These are phyloP conservation scores for Trametes pubescens DNA, from an alignment of 1,284 basidiomycete species.

Conservation along the genomic window DNA sequence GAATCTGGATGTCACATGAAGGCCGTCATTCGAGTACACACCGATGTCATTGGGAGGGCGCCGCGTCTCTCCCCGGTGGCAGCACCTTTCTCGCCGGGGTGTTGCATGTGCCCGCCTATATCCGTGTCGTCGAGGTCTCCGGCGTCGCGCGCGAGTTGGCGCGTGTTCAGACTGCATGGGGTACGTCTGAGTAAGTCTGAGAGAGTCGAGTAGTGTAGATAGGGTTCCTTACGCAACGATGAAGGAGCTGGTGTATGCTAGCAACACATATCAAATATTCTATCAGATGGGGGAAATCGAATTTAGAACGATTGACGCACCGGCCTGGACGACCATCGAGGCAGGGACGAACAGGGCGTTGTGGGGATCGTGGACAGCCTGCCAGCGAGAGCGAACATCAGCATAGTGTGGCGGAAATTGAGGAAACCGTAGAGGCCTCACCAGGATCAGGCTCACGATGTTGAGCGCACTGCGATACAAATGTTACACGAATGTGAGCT, in stretches of 20 bases:
- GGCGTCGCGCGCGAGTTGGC: neutral
- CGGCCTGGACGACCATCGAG: slow-evolving; percentile 2
- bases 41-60: neutral
- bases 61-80: neutral
- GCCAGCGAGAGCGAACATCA: neutral
- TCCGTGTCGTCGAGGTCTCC: slow-evolving; percentile 7
- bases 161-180: slow-evolving; percentile 10
- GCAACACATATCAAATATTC: neutral
- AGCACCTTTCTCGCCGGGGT: neutral
- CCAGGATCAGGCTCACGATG: slow-evolving; percentile 7
- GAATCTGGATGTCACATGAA: neutral
- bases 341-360: slow-evolving; percentile 4
- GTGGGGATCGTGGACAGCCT: neutral
- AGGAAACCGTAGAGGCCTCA: neutral
- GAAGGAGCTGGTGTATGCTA: slow-evolving; percentile 13
- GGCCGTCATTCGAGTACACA: neutral
- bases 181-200: neutral
- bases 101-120: neutral
- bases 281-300: neutral
- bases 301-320: neutral
- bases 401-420: neutral
- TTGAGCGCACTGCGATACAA: neutral
- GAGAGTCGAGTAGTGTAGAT: neutral
- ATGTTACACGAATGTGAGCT: neutral
- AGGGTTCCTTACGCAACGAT: slow-evolving; percentile 4